A percentile compares a stretch with the other conserved stretches of the same genome.
Evolutionary conservation across 2,329 filamentous ascomycete species (phyloP).

Genomic region (Ophiocordyceps sinensis): DNA sequence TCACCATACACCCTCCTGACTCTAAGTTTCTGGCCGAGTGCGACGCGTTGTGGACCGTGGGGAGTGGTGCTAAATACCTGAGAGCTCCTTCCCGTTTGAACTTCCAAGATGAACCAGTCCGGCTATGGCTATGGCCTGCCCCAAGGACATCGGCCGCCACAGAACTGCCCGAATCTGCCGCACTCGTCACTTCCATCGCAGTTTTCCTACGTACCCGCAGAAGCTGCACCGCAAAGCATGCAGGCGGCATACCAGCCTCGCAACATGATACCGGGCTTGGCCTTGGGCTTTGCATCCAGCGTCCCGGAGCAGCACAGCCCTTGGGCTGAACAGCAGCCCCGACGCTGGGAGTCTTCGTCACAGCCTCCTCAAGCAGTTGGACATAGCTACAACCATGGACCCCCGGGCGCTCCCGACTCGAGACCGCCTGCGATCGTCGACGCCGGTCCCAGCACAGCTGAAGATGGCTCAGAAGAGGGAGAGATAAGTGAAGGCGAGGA

Average conservation of each 20-base stretch:
- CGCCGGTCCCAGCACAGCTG: conserved; percentile 1
- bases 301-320: conserved; percentile 6
- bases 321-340: conserved; percentile 2
- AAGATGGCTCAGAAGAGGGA: conserved; percentile 46
- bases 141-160: conserved; percentile 9
- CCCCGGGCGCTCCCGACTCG: background rate
- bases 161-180: conserved; percentile 7
- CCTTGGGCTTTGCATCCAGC: conserved; percentile 11
- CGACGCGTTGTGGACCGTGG: background rate
- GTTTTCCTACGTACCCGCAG: conserved; percentile 1
- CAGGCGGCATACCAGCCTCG: background rate
- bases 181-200: conserved; percentile 5
- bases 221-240: background rate
- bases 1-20: background rate
- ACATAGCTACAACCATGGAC: background rate
- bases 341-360: background rate
- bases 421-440: conserved; percentile 1
- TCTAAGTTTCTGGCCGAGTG: background rate
- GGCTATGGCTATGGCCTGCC: conserved; percentile 12
- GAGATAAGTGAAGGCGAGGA: conserved; percentile 60
- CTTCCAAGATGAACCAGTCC: conserved; percentile 14
- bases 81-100: background rate
- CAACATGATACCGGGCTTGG: conserved; percentile 19
- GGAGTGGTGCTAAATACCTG: background rate
- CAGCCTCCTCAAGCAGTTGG: background rate